These are phyloP conservation scores for Vanrija pseudolonga DNA, from an alignment of 1,284 basidiomycete genomes.

Conservation along the genomic window DNA sequence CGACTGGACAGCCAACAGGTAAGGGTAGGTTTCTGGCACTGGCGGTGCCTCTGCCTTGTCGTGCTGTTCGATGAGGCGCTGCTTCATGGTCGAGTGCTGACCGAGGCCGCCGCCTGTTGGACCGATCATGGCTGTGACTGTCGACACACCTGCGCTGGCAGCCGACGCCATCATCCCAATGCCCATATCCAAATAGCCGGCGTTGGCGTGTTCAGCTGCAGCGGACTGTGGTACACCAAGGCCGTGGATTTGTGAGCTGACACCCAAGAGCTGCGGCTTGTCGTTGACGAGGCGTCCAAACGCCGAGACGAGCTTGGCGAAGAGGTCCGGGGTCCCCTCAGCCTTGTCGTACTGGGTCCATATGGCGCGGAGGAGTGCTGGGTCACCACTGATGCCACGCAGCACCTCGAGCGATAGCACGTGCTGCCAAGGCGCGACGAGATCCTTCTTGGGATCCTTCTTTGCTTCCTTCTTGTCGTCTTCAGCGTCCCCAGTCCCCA, in stretches of 20 bases:
- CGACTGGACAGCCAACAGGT: conserved; percentile 84
- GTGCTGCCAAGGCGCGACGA: conserved; percentile 71
- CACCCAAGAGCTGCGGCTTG: conserved; percentile 76
- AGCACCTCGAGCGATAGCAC: conserved; percentile 88
- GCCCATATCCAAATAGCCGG: conserved; percentile 60
- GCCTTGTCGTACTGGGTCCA: conserved; percentile 75
- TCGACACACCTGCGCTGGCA: conserved; percentile 71
- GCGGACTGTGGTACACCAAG: conserved; percentile 56
- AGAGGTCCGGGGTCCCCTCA: conserved; percentile 61
- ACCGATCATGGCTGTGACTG: conserved; percentile 64
- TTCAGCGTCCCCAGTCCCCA: conserved; percentile 64
- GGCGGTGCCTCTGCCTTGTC: conserved; percentile 92
- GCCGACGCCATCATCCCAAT: conserved; percentile 79
- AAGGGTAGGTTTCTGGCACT: conserved; percentile 88
- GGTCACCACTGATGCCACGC: conserved; percentile 80
- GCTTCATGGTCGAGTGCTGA: conserved; percentile 70
- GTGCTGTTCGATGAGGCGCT: conserved; percentile 91
- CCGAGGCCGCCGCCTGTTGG: conserved; percentile 60
- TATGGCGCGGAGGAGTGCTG: conserved; percentile 70
- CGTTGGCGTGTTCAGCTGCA: conserved; percentile 22
- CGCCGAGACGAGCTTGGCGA: conserved; percentile 72
- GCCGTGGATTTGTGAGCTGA: conserved; percentile 72
- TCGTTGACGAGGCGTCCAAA: conserved; percentile 81
- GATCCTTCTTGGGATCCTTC: conserved; percentile 7
- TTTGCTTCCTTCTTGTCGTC: conserved; percentile 30